Evolutionary conservation across 768 basidiomycete species (phyloP), one percentile per base, ranked within the genome.

Genomic region (Lentinula raphanica): DNA sequence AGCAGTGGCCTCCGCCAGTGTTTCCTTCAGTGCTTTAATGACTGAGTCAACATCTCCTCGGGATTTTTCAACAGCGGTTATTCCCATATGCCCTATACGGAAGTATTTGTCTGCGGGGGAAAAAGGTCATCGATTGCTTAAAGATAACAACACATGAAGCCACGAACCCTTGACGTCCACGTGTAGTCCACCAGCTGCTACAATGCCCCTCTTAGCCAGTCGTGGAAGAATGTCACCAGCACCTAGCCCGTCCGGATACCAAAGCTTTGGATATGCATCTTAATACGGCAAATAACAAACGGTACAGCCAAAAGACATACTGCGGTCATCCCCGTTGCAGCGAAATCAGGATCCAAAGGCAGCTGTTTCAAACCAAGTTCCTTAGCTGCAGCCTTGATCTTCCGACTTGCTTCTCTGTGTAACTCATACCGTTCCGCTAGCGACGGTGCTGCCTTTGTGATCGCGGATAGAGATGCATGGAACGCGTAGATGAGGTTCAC

Each of bases 311-410:
- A 17, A 48, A 5, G 46, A 48, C 44, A 36, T 57, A 57, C 56
- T 40, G 94, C 95, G 5, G 89, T 91, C 97, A 99, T 98, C 39
- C 96, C 95, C 67, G 95, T 96, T 3, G 97, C 95, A 17, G 88
- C 80, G 58, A 82, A 78, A 2, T 78, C 73, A 1, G 83, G 75
- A 27, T 79, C 74, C 11, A 82, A 66, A 7, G 95, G 84, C 7
- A 98, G 77, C 65, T 85, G 84, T 66, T 75, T 85, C 63, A 98
- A 75, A 2, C 93, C 94, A 42, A 96, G 76, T 21, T 73, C 76
- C 42, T 72, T 67, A 4, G 86, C 85, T 1, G 84, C 81, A 5
- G 80, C 71, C 72, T 91, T 94, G 70, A 99, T 72, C 58, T 81
- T 82, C 56, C 76, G 66, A 58, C 85, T 87, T 1, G 84, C 85